Evolutionary conservation across 371 early-diverging fungal genomes (phyloP), one percentile per base, ranked within the genome.

Genomic region (Mucor circinelloides): DNA sequence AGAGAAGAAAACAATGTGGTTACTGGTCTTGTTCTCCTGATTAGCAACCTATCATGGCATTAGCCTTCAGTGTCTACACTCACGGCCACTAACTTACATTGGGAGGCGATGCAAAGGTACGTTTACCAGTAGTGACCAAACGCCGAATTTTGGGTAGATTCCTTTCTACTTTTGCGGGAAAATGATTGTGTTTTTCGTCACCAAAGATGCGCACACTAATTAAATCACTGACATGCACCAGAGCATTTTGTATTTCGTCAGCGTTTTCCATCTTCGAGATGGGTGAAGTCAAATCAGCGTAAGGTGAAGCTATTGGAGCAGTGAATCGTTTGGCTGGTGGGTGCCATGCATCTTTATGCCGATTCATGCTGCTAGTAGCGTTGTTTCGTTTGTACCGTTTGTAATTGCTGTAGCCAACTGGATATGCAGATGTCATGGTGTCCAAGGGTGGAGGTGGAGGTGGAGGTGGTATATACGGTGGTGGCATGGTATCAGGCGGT

Each of bases 111-210:
- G 48, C 23, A 48, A 23, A 48, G 21, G 48, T 21, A 7, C 48
- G 19, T 23, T 48, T 23, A 58, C 74, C 79, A 32, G 69, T 48
- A 48, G 74, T 76, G 2, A 73, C 36, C 8, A 79, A 40, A 6
- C 74, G 70, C 12, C 63, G 50, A 12, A 76, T 69, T 6, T 62
- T 63, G 12, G 70, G 68, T 1, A 68, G 60, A 4, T 63, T 31
- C 25, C 76, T 6, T 2, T 28, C 58, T 1, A 3, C 44, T 27
- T 34, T 48, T 1, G 38, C 42, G 23, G 34, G 58, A 32, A 17
- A 50, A 8, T 23, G 27, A 19, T 7, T 23, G 25, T 28, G 62
- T 10, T 27, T 69, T 46, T 6, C 34, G 31, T 44, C 63, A 25
- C 63, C 44, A 21, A 63, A 65, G 1, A 79, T 28, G 3, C 77